Conservation (phyloP, 805 yeast genomes). For the Barnettozyma botsteinii region DNA sequence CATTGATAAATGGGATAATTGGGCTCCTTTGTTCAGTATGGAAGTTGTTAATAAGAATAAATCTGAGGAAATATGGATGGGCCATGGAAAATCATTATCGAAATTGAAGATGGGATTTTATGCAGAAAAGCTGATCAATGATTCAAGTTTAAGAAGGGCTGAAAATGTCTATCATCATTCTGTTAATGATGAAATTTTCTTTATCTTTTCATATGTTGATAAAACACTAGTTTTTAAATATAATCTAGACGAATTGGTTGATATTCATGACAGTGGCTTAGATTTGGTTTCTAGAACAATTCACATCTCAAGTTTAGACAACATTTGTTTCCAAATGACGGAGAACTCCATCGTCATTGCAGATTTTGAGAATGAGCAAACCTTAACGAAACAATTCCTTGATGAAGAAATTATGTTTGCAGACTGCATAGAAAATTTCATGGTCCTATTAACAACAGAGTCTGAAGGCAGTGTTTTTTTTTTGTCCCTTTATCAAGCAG, state of each 20-base stretch:
- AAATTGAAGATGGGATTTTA: conserved; percentile 15
- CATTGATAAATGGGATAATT: conserved; percentile 33
- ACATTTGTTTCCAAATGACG: conserved; percentile 22
- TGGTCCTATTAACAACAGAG: conserved; percentile 10
- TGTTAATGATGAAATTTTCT: conserved; percentile 18
- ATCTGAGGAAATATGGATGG: conserved; percentile 35
- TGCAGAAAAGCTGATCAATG: conserved; percentile 16
- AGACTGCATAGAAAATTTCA: conserved; percentile 16
- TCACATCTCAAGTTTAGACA: conserved; percentile 11
- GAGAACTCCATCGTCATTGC: conserved; percentile 19
- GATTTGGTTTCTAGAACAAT: conserved; percentile 15
- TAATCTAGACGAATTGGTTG: conserved; percentile 25
- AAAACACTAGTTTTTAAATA: conserved; percentile 33
- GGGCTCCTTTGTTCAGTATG: conserved; percentile 44
- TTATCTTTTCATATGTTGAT: conserved; percentile 35
- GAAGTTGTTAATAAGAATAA: conserved; percentile 25
- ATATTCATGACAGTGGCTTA: conserved; percentile 20
- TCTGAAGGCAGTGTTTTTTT: not conserved
- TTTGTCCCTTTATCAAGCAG: conserved; percentile 3
- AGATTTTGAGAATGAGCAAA: conserved; percentile 13
- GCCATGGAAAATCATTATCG: conserved; percentile 20
- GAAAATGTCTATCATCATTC: conserved; percentile 14
- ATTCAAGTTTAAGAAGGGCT: conserved; percentile 15
- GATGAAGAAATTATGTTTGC: conserved; percentile 12
- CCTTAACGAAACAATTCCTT: conserved; percentile 6